Evolutionary conservation across 805 yeast genomes (phyloP).

Genomic region (Wickerhamiella hasegawae): DNA sequence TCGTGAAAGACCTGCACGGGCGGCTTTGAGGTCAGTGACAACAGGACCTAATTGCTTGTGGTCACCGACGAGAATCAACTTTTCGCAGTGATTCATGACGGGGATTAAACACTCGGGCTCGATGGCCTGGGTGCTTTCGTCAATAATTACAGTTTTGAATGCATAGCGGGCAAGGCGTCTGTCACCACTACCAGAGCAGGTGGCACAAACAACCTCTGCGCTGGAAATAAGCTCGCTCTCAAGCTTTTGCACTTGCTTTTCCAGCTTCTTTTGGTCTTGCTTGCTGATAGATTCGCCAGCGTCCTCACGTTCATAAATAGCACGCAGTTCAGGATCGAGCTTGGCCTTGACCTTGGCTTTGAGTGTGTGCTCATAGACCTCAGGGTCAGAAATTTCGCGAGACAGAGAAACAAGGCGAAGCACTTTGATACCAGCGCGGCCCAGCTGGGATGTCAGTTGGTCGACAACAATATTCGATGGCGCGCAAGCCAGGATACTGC

Average conservation of each 20-base stretch:
- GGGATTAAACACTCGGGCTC: slow-evolving; percentile 98
- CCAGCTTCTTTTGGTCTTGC: slow-evolving; percentile 2
- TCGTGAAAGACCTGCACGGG: slow-evolving; percentile 33
- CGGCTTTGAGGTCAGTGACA: slow-evolving; percentile 28
- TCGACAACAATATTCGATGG: slow-evolving; percentile 94
- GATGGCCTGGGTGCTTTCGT: slow-evolving; percentile 86
- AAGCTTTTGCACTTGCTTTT: too few species aligned
- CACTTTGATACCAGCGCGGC: slow-evolving; percentile 56
- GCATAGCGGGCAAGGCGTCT: too few species aligned
- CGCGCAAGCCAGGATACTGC: slow-evolving; percentile 83
- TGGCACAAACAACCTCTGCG: neutral
- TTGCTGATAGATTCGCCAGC: slow-evolving; percentile 41
- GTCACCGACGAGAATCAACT: slow-evolving; percentile 80
- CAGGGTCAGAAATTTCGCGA: too few species aligned
- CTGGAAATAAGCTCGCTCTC: too few species aligned
- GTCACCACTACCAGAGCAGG: too few species aligned
- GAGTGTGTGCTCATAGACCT: slow-evolving; percentile 41
- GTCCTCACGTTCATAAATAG: slow-evolving; percentile 26
- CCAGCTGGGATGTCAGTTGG: slow-evolving; percentile 63
- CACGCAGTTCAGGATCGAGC: neutral
- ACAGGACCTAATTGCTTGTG: slow-evolving; percentile 87
- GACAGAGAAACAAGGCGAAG: slow-evolving; percentile 61
- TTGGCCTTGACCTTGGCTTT: slow-evolving; percentile 22
- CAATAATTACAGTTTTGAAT: slow-evolving; percentile 78
- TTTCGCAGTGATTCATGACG: slow-evolving; percentile 42